Base-by-base conservation (phyloP, 768 basidiomycete genomes). In the Hygrocybe punicea region DNA sequence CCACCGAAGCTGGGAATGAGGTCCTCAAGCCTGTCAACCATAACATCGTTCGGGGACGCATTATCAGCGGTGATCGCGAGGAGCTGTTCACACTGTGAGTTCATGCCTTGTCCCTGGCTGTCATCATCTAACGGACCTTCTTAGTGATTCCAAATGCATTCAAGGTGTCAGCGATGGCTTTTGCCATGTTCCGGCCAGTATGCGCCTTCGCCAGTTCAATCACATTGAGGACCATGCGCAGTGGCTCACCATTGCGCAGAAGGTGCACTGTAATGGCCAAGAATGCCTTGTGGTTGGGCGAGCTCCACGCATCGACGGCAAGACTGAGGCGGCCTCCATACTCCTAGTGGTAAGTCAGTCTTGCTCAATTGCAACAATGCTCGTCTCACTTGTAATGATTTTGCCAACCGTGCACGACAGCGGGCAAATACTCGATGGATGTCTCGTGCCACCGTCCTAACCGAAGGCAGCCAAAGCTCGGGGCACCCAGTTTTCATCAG, bases 201-300 rank as follows among this genome's bases (percentile, higher is more conserved):
- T 80, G 76, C 0, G 72, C 72, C 54, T 62, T 42, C 1, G 68
- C 37, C 1, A 78, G 69, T 58, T 79, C 74, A 14, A 76, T 61
- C 2, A 79, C 50, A 51, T 79, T 75, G 1, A 79, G 62, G 0
- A 72, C 47, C 4, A 76, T 61, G 0, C 55, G 34, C 1, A 74
- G 34, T 0, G 67, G 69, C 4, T 59, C 50, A 0, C 74, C 72
- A 0, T 73, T 46, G 73, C 1, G 71, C 71, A 29, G 58, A 24
- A 47, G 45, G 13, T 47, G 45, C 21, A 47, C 45, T 2, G 21
- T 58, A 24, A 60, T 54, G 2, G 56, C 60, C 3, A 60, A 40
- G 40, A 52, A 60, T 7, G 56, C 56, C 7, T 42, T 21, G 24
- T 53, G 59, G 35, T 60, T 60, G 6, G 51, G 59, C 11, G 42